A percentile compares a stretch with the other conserved stretches of the same genome.
Conservation (phyloP, 2,329 filamentous ascomycete species). For the Stagonosporopsis chrysanthemi region DNA sequence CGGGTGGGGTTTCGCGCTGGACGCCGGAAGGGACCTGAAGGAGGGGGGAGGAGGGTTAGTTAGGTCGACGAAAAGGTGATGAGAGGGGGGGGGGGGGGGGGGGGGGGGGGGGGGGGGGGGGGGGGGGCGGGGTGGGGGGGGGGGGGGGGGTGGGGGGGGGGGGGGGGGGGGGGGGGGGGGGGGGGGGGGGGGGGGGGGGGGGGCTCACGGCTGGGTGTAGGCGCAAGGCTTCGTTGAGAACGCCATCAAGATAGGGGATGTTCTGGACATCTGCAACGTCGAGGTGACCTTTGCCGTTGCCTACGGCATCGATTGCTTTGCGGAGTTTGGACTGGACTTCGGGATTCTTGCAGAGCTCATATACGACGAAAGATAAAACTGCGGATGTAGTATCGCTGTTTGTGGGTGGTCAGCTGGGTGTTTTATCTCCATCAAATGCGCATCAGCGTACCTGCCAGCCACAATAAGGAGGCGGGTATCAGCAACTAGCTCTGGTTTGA, state of each 20-base stretch:
- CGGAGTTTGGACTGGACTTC: constrained; percentile 33
- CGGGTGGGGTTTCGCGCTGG: constrained; percentile 43
- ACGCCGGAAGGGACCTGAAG: constrained; percentile 40
- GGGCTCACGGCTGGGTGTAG: constrained; percentile 39
- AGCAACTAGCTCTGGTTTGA: constrained; percentile 34
- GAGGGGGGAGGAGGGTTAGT: constrained; percentile 12
- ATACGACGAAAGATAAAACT: constrained; percentile 39
- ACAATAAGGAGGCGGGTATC: constrained; percentile 40
- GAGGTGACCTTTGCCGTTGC: constrained; percentile 30
- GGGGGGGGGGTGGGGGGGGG: too few species aligned
- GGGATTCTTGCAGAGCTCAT: constrained; percentile 40
- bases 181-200: too few species aligned
- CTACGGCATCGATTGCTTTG: constrained; percentile 26
- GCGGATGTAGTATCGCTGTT: constrained; percentile 41
- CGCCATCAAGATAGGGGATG: constrained; percentile 39
- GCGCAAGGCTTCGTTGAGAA: constrained; percentile 42
- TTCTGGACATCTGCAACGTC: constrained; percentile 37
- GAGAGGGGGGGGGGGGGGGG: too few species aligned
- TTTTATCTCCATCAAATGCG: too few species aligned
- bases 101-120: too few species aligned
- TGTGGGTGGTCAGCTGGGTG: not conserved
- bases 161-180: too few species aligned
- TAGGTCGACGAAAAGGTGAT: not conserved
- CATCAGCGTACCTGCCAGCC: constrained; percentile 38
- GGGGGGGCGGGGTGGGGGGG: too few species aligned